These are phyloP conservation scores for Sugiyamaella sp. DNA, from an alignment of 1,139 yeast genomes.

Conservation along the genomic window DNA sequence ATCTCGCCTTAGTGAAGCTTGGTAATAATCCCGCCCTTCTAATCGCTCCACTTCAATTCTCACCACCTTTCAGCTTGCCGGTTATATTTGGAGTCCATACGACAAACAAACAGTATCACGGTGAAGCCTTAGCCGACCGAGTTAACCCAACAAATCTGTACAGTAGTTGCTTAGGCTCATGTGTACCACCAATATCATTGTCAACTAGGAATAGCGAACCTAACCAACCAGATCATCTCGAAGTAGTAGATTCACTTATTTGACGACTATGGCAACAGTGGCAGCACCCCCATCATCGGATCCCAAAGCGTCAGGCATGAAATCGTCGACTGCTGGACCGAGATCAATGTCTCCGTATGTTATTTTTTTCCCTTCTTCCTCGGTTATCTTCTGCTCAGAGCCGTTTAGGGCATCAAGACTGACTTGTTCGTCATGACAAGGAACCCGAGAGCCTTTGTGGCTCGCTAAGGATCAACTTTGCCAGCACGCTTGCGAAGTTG, in stretches of 20 bases:
- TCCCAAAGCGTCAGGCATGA: constrained; percentile 10
- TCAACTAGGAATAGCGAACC: background rate
- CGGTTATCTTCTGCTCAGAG: background rate
- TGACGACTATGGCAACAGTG: constrained; percentile 14
- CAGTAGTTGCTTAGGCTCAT: constrained; percentile 2
- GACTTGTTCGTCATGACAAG: background rate
- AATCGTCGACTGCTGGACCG: constrained; percentile 8
- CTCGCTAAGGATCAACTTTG: too few species aligned
- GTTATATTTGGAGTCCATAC: background rate
- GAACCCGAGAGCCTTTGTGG: too few species aligned
- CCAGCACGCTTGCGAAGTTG: too few species aligned
- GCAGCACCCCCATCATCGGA: constrained; percentile 17
- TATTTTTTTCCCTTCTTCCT: background rate
- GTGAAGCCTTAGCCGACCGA: background rate
- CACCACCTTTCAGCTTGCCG: background rate
- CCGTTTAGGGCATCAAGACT: background rate
- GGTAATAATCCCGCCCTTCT: too few species aligned
- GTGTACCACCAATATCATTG: constrained; percentile 1
- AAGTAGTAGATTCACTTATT: background rate
- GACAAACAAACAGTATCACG: too few species aligned
- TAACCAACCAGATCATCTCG: background rate
- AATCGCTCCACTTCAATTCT: too few species aligned
- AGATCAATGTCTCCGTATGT: constrained; percentile 15
- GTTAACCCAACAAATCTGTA: background rate
- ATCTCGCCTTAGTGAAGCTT: too few species aligned